Conservation (phyloP, 257 asterid species). For the Solanum neorickii region DNA sequence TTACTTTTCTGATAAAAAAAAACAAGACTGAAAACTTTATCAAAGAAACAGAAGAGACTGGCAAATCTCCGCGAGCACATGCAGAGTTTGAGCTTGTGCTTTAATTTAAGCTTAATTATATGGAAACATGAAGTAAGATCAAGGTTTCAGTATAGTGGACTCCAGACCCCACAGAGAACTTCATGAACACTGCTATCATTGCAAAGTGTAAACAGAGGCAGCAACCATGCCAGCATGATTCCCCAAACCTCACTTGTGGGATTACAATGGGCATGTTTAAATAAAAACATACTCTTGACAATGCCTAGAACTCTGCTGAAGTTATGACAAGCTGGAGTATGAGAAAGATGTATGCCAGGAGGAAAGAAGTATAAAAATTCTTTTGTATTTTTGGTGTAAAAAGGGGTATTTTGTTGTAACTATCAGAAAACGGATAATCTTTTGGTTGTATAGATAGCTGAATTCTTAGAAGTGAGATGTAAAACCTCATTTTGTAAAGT, state of each 20-base stretch:
- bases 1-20: neutral
- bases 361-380: neutral
- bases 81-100: neutral
- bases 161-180: neutral
- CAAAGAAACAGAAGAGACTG: neutral
- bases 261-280: neutral
- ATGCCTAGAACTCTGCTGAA: neutral
- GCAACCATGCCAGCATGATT: neutral
- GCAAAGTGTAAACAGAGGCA: neutral
- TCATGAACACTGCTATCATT: neutral
- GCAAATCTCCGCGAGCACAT: neutral
- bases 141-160: neutral
- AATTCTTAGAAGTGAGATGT: neutral
- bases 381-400: neutral
- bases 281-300: neutral
- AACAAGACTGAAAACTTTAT: neutral
- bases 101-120: neutral
- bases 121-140: neutral
- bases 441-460: neutral
- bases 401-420: neutral
- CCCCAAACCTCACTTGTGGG: neutral
- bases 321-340: neutral
- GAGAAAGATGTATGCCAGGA: neutral
- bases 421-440: neutral
- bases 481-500: neutral